Base-by-base conservation (phyloP, 768 basidiomycete genomes). In the Calocybe gangraenosa region DNA sequence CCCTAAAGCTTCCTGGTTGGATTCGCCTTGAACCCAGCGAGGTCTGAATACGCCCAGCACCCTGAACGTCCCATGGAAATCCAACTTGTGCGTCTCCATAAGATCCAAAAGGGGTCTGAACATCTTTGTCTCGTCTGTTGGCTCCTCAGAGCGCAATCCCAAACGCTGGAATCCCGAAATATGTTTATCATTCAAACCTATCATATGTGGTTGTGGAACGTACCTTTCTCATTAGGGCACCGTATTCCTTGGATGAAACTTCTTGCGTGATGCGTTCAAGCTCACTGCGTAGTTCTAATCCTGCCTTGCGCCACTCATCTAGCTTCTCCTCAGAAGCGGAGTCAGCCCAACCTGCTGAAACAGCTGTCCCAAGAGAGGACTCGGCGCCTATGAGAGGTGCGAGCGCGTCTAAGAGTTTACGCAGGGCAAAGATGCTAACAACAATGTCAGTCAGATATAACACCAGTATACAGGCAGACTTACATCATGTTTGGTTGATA, bases 321-420 rank as follows among this genome's bases (percentile, higher is more conserved):
- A 88, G 53, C 48, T 78, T 73, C 15, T 82, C 81, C 9, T 71
- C 53, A 3, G 74, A 63, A 0, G 57, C 74, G 13, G 67, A 67
- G 7, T 75, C 66, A 0, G 82, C 82, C 90, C 91, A 96, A 1
- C 81, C 86, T 15, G 59, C 43, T 1, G 65, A 53, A 7, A 79
- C 71, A 35, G 77, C 78, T 42, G 71, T 74, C 11, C 78, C 63
- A n/a, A 69, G 52, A 23, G 79, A 76, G 14, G 69, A 58, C 57
- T 99, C 95, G 6, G 84, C 87, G 2, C 93, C 93, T 37, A 98
- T 83, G 38, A 99, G 66, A 3, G 92, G 92, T 0, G 88, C 75
- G 14, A 96, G 79, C 0, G 92, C 74, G 42, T 76, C 70, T n/a
- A 90, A 74, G 7, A 92, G 74, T 14, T 87, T 80, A 25, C 81